phyloP scores from a whole-genome alignment of 2,329 filamentous ascomycete genomes.

The Corynespora cassiicola region DNA sequence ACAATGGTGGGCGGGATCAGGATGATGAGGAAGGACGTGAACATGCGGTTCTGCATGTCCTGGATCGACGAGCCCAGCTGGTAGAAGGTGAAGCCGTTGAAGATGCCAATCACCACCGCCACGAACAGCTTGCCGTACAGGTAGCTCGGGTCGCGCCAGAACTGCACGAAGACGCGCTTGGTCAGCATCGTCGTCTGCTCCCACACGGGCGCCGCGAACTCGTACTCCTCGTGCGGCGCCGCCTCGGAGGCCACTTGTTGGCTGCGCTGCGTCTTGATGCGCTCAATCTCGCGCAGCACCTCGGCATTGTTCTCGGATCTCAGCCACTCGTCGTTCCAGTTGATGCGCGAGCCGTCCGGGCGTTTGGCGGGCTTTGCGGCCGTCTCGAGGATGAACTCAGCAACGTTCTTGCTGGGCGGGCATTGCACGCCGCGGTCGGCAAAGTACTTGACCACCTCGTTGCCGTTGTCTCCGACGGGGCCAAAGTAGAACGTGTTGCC shows the following conservation, averaged over 20 bases:
- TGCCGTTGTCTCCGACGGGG: conserved; percentile 70
- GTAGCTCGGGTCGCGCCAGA: conserved; percentile 80
- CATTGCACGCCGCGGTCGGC: conserved; percentile 69
- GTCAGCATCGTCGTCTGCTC: conserved; percentile 71
- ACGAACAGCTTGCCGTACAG: conserved; percentile 79
- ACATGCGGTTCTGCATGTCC: conserved; percentile 80
- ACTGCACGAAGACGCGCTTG: conserved; percentile 72
- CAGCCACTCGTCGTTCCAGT: conserved; percentile 80
- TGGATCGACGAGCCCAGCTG: conserved; percentile 68
- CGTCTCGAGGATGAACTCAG: conserved; percentile 71
- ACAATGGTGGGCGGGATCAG: conserved; percentile 72
- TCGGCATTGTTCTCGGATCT: conserved; percentile 66
- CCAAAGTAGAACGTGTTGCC: conserved; percentile 79
- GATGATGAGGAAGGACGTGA: conserved; percentile 69
- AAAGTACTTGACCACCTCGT: conserved; percentile 72
- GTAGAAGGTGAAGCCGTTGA: conserved; percentile 83
- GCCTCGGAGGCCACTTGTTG: conserved; percentile 48
- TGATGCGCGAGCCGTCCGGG: conserved; percentile 61
- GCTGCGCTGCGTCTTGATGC: conserved; percentile 65
- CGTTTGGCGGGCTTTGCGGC: conserved; percentile 64
- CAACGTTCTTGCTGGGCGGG: conserved; percentile 70
- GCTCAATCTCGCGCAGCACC: conserved; percentile 70
- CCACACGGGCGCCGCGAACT: conserved; percentile 71
- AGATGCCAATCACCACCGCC: conserved; percentile 73
- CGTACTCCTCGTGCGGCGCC: conserved; percentile 42